Evolutionary conservation across 2,329 filamentous ascomycete genomes (phyloP).

Genomic region (Arthrobotrys iridis): DNA sequence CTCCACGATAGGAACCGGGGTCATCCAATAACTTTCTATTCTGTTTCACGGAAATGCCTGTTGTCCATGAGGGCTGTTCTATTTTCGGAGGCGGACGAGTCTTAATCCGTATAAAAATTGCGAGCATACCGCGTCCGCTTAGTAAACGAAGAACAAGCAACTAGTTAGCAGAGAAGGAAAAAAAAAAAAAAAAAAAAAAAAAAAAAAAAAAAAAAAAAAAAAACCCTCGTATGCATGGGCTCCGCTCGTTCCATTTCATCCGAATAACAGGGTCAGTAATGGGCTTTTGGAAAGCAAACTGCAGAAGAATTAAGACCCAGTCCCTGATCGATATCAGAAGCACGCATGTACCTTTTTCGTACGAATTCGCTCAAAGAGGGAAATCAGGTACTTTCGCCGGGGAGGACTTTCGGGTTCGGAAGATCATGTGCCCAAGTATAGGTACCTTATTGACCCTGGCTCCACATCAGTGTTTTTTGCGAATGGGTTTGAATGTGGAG

Average conservation of each 20-base stretch:
- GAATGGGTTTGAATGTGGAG: conserved; percentile 27
- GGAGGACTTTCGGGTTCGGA: conserved; percentile 1
- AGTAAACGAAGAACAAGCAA: conserved; percentile 35
- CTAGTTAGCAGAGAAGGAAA: background rate
- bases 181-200: conserved; percentile 40
- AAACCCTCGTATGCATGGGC: conserved; percentile 50
- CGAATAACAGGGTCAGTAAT: conserved; percentile 17
- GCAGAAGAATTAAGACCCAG: conserved; percentile 3
- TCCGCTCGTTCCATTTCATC: conserved; percentile 52
- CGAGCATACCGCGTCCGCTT: conserved; percentile 43
- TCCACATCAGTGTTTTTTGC: conserved; percentile 35
- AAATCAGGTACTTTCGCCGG: conserved; percentile 10
- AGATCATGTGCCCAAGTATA: conserved; percentile 38
- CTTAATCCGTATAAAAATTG: conserved; percentile 52
- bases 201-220: conserved; percentile 38
- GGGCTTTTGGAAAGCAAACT: background rate
- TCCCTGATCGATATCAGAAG: conserved; percentile 30
- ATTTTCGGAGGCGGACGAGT: conserved; percentile 52
- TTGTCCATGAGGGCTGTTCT: conserved; percentile 53
- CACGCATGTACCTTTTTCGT: conserved; percentile 19
- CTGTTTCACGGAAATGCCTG: conserved; percentile 53
- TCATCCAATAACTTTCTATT: conserved; percentile 43
- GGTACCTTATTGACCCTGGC: conserved; percentile 43
- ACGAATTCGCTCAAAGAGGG: conserved; percentile 20
- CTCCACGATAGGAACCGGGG: conserved; percentile 43